Percentiles rank a stretch among this genome's conserved stretches.
Evolutionary conservation across 257 asterid species (phyloP).

Genomic region (Gentiana straminea): DNA sequence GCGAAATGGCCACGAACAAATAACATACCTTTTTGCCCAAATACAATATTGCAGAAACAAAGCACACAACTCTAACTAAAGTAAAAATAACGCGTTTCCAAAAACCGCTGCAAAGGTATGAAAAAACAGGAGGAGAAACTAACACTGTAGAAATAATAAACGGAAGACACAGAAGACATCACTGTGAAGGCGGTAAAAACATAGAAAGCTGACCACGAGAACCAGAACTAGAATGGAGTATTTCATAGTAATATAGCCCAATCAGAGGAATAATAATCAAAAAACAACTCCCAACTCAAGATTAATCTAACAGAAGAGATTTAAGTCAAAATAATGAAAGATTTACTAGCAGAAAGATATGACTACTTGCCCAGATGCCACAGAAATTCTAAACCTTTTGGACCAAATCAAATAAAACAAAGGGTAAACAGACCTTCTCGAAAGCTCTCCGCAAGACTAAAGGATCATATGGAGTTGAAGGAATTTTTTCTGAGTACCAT

Average conservation of each 20-base stretch:
- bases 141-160: neutral
- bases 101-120: neutral
- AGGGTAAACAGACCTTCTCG: conserved; percentile 65
- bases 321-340: neutral
- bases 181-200: neutral
- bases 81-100: neutral
- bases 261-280: neutral
- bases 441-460: conserved; percentile 72
- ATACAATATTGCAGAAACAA: neutral
- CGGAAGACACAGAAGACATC: neutral
- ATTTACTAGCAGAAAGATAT: no score
- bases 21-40: neutral
- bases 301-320: neutral
- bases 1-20: conserved; percentile 13
- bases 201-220: neutral
- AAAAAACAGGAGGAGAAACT: neutral
- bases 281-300: neutral
- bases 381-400: neutral
- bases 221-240: neutral
- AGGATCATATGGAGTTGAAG: conserved; percentile 66
- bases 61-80: neutral
- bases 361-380: no score
- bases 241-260: neutral
- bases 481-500: conserved; percentile 76
- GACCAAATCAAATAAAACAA: conserved; percentile 3